phyloP scores from a whole-genome alignment of 257 asterid genomes.

The Nemophila menziesii region DNA sequence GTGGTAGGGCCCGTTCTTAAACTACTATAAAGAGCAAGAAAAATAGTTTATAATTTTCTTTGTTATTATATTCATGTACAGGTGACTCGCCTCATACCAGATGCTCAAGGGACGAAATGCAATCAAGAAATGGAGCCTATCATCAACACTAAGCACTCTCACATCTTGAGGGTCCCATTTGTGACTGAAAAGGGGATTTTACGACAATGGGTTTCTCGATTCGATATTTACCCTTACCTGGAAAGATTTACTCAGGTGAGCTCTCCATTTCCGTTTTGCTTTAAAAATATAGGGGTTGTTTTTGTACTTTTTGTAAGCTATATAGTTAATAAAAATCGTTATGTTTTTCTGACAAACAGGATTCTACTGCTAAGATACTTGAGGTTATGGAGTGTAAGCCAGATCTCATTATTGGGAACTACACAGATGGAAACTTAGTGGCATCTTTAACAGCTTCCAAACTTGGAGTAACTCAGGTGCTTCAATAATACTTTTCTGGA shows the following conservation, averaged over 20 bases:
- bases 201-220: constrained; percentile 72
- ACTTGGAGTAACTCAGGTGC: constrained; percentile 71
- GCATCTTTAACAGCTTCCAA: constrained; percentile 67
- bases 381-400: constrained; percentile 76
- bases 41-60: constrained; percentile 3
- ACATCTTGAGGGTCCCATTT: constrained; percentile 67
- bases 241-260: constrained; percentile 55
- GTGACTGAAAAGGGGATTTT: constrained; percentile 51
- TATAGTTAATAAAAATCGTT: not conserved
- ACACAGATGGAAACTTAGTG: constrained; percentile 78
- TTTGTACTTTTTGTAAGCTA: not conserved
- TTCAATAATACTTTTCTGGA: constrained; percentile 5
- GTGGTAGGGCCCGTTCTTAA: constrained; percentile 34
- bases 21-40: not conserved
- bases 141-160: constrained; percentile 46
- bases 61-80: constrained; percentile 13
- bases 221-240: constrained; percentile 65
- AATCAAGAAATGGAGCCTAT: constrained; percentile 65
- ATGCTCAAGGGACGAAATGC: constrained; percentile 71
- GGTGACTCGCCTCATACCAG: constrained; percentile 75
- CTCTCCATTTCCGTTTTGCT: not conserved
- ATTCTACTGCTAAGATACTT: constrained; percentile 52
- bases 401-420: constrained; percentile 74
- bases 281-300: not conserved
- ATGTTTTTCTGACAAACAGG: constrained; percentile 23